Base-by-base conservation (phyloP, 176 grass and related monocot genomes). In the Dactylis glomerata region DNA sequence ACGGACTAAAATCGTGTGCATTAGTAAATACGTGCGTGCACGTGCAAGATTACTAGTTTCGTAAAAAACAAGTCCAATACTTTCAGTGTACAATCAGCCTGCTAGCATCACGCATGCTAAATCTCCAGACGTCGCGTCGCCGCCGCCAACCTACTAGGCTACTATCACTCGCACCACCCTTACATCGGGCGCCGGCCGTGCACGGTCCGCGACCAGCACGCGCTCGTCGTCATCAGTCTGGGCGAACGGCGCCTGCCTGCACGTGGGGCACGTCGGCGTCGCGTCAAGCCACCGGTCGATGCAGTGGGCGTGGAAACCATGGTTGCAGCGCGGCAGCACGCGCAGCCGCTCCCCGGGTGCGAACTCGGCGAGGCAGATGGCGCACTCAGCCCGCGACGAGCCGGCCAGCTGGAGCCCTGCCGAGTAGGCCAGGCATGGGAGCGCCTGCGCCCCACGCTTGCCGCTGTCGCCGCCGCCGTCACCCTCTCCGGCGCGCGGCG, bases 231-330 rank as follows among this genome's bases (percentile, higher is more conserved):
- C 10, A 27, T 58, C 10, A 27, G 73, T 10, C 10, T 79, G 58
- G 8, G 19, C 6, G 20, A 55, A n/a, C 7, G 51, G 51, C 1
- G 20, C 20, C 51, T 55, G 51, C 36, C 95, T 77, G 91, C 92
- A 97, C 19, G 51, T 55, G 51, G 51, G 51, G 51, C 51, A 55
- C 5, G 51, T 55, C 6, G 20, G 51, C 51, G 20, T 5, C 19
- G 6, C 51, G 51, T 67, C 73, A 71, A 97, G 59, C 95, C 92
- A 97, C 34, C 83, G 81, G 82, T 95, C 95, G 15, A 97, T 88
- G 85, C 96, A 98, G 11, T 34, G 68, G 0, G 82, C 85, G 61
- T 95, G 22, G 54, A 56, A 23, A 9, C 22, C 22, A 22, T n/a
- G 54, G 54, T 8, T 77, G 22, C 8, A 56, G 20, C 22, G 54